Evolutionary conservation across 345 rosid species (phyloP), one percentile per base, ranked within the genome.

Genomic region (Turnera subulata): DNA sequence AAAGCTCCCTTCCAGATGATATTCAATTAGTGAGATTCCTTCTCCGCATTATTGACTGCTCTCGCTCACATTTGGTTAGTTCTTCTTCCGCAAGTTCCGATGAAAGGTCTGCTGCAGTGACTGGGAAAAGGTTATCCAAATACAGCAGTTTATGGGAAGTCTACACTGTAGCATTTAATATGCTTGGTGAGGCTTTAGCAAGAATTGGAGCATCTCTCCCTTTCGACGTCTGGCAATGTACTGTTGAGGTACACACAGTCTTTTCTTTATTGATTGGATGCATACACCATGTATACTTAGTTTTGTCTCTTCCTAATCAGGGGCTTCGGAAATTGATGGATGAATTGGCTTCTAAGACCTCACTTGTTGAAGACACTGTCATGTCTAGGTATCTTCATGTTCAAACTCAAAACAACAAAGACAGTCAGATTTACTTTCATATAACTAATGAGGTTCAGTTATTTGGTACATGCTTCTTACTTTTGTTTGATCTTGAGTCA

Each of bases 241-340:
- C 85, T 14, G 59, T 84, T 45, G 77, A 86, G 91, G 98, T 89
- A 63, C 24, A 33, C 46, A 33, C 20, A 18, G 22, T 18, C 12
- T 17, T 45, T 61, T 55, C 60, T 12, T 37, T 14, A 43, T 49
- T 59, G 51, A 44, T 65, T 51, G 35, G 55, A 46, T 29, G 8
- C 20, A 12, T 44, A 39, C 49, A 42, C 48, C 47, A 21, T 49
- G 18, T 18, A 40, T 1, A 11, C 63, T 64, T 75, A 50, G 50
- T 26, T 18, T 49, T 48, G 24, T 53, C 42, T 49, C 4, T 69
- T 69, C 44, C 55, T 19, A 55, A 49, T 63, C 68, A 92, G 98
- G 91, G 78, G 67, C 63, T 82, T 59, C 75, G 95, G 68, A 89
- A 85, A 80, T 82, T 86, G 67, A 81, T 86, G 84, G 95, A 89